Evolutionary conservation across 495 filamentous ascomycete species (phyloP).

Genomic region (Trichoderma orchidacearum): DNA sequence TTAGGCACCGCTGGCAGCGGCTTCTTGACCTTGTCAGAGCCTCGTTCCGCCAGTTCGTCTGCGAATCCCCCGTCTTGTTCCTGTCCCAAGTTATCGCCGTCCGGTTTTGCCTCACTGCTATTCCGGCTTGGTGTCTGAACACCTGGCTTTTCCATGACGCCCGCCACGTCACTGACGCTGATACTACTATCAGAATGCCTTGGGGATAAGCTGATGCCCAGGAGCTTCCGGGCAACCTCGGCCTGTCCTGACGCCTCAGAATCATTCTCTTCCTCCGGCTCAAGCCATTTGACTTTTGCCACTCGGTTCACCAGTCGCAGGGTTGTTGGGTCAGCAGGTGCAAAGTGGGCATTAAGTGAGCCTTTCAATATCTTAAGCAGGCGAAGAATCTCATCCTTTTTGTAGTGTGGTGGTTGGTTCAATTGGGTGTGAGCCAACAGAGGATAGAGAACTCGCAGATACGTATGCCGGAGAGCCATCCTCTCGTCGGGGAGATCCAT

Average conservation of each 20-base stretch:
- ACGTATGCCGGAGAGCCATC: slow-evolving; percentile 79
- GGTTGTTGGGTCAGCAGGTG: slow-evolving; percentile 83
- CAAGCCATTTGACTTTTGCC: slow-evolving; percentile 69
- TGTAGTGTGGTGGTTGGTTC: slow-evolving; percentile 73
- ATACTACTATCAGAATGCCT: slow-evolving; percentile 38
- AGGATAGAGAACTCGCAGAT: slow-evolving; percentile 88
- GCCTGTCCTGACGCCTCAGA: slow-evolving; percentile 27
- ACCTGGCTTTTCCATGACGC: slow-evolving; percentile 71
- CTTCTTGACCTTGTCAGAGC: slow-evolving; percentile 20
- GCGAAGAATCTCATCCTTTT: slow-evolving; percentile 68
- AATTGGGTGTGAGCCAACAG: slow-evolving; percentile 85
- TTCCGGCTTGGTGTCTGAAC: slow-evolving; percentile 68
- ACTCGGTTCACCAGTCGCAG: slow-evolving; percentile 71
- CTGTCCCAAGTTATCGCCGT: slow-evolving; percentile 4
- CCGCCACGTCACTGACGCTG: slow-evolving; percentile 65
- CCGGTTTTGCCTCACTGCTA: slow-evolving; percentile 10
- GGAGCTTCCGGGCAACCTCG: slow-evolving; percentile 29
- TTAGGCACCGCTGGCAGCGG: slow-evolving; percentile 31
- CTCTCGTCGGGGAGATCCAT: slow-evolving; percentile 80
- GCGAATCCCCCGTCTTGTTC: slow-evolving; percentile 4
- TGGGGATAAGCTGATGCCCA: slow-evolving; percentile 35
- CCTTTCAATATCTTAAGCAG: slow-evolving; percentile 55
- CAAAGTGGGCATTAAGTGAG: slow-evolving; percentile 62
- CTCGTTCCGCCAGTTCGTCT: slow-evolving; percentile 2
- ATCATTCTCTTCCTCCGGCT: slow-evolving; percentile 13